Evolutionary conservation across 441 rosid species (phyloP).

Genomic region (Populus hybrid): DNA sequence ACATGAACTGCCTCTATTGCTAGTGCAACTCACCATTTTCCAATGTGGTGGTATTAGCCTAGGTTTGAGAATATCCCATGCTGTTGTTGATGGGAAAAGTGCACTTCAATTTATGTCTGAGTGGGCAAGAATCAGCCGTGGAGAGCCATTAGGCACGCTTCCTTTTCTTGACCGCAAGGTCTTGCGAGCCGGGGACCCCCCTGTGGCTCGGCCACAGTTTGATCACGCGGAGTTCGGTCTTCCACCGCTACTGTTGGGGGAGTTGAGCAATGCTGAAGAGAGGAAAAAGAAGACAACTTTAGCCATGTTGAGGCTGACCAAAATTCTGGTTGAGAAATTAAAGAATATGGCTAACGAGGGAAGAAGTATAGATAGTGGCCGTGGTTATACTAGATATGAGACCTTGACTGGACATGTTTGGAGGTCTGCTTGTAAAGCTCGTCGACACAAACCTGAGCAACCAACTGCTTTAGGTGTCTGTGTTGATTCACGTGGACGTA

Average conservation of each 20-base stretch:
- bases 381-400: conserved; percentile 43
- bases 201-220: neutral
- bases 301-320: conserved; percentile 39
- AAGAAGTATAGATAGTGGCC: neutral
- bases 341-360: conserved; percentile 26
- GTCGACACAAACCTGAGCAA: conserved; percentile 41
- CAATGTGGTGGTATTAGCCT: conserved; percentile 53
- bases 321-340: conserved; percentile 41
- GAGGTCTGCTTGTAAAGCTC: conserved; percentile 56
- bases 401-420: conserved; percentile 54
- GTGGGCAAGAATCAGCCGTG: conserved; percentile 51
- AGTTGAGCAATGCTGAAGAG: conserved; percentile 29
- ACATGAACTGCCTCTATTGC: conserved; percentile 36
- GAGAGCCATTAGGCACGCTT: conserved; percentile 23
- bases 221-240: conserved; percentile 38
- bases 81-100: conserved; percentile 52
- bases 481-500: conserved; percentile 27
- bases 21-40: conserved; percentile 54
- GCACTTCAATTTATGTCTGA: conserved; percentile 49
- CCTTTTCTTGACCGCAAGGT: conserved; percentile 41
- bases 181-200: conserved; percentile 35
- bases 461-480: conserved; percentile 40
- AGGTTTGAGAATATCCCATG: conserved; percentile 45
- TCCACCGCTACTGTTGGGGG: conserved; percentile 46
- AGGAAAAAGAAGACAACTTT: conserved; percentile 38